These are phyloP conservation scores for Leccinellum albellum DNA, from an alignment of 768 basidiomycete genomes.

Conservation along the genomic window DNA sequence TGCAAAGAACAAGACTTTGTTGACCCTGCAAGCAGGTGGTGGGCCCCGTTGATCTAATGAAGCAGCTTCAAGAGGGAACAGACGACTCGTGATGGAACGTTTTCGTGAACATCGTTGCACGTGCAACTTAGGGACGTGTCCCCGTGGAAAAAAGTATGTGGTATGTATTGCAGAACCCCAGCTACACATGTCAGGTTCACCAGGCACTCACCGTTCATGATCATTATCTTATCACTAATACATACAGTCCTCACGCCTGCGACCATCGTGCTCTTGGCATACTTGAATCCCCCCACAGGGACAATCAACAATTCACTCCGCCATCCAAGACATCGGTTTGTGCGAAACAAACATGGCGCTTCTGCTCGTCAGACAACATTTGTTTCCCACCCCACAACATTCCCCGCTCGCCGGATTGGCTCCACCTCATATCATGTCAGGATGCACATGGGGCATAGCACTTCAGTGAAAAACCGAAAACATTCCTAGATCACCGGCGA, in stretches of 20 bases:
- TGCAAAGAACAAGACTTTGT: slow-evolving; percentile 10
- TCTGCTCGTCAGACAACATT: slow-evolving; percentile 7
- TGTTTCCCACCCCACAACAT: slow-evolving; percentile 26
- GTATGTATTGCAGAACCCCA: neutral
- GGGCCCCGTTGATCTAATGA: neutral
- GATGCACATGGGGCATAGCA: slow-evolving; percentile 3
- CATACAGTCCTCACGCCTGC: neutral
- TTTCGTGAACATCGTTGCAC: neutral
- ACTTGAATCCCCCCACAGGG: slow-evolving; percentile 18
- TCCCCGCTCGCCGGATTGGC: slow-evolving; percentile 13
- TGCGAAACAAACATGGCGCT: neutral
- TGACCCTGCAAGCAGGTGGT: neutral
- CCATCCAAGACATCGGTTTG: neutral
- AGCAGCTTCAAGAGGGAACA: neutral
- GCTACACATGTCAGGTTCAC: neutral
- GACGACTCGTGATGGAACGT: neutral
- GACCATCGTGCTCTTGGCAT: slow-evolving; percentile 5
- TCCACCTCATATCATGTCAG: slow-evolving; percentile 12
- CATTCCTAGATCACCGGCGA: slow-evolving; percentile 22
- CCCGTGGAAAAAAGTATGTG: slow-evolving; percentile 7
- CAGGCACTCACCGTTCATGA: neutral
- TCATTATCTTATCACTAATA: slow-evolving; percentile 7
- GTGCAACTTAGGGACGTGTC: slow-evolving; percentile 5
- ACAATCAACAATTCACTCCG: neutral
- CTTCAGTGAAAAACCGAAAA: slow-evolving; percentile 16